phyloP scores from a whole-genome alignment of 2,329 filamentous ascomycete species.

The Botrytis elliptica region DNA sequence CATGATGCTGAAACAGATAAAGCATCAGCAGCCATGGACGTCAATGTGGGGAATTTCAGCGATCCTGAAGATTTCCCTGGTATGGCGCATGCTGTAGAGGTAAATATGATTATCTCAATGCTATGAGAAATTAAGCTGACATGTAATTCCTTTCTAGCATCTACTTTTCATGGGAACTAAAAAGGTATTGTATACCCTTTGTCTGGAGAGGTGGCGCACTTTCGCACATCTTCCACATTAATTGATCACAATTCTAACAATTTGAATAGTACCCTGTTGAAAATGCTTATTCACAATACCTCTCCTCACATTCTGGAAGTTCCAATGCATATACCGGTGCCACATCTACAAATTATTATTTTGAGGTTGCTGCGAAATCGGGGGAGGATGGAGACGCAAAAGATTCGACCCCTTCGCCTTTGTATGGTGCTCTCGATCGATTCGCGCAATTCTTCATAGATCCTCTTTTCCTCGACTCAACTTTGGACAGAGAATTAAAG shows the following conservation, averaged over 20 bases:
- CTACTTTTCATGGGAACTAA: slow-evolving; percentile 97
- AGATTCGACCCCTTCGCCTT: slow-evolving; percentile 58
- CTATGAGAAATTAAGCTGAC: slow-evolving; percentile 44
- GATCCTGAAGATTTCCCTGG: slow-evolving; percentile 89
- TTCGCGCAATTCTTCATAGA: slow-evolving; percentile 76
- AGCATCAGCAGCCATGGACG: slow-evolving; percentile 90
- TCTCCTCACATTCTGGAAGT: slow-evolving; percentile 83
- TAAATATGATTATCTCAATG: slow-evolving; percentile 40
- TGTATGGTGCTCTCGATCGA: slow-evolving; percentile 70
- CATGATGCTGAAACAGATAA: slow-evolving; percentile 96
- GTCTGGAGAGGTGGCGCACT: slow-evolving; percentile 4
- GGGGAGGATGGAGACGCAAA: slow-evolving; percentile 62
- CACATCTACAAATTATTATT: slow-evolving; percentile 97
- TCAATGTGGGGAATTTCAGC: slow-evolving; percentile 94
- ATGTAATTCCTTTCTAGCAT: slow-evolving; percentile 41
- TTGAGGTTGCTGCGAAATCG: slow-evolving; percentile 84
- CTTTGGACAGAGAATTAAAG: slow-evolving; percentile 67
- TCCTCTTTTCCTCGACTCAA: slow-evolving; percentile 68
- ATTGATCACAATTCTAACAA: slow-evolving; percentile 25
- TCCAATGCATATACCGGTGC: slow-evolving; percentile 94
- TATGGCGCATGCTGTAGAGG: slow-evolving; percentile 86
- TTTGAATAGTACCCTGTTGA: slow-evolving; percentile 73
- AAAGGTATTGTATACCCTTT: slow-evolving; percentile 57
- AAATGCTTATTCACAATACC: slow-evolving; percentile 93
- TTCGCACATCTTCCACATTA: slow-evolving; percentile 14